These are phyloP conservation scores for Sechiopsis laciniata DNA, from an alignment of 306 rosid genomes.

Conservation along the genomic window DNA sequence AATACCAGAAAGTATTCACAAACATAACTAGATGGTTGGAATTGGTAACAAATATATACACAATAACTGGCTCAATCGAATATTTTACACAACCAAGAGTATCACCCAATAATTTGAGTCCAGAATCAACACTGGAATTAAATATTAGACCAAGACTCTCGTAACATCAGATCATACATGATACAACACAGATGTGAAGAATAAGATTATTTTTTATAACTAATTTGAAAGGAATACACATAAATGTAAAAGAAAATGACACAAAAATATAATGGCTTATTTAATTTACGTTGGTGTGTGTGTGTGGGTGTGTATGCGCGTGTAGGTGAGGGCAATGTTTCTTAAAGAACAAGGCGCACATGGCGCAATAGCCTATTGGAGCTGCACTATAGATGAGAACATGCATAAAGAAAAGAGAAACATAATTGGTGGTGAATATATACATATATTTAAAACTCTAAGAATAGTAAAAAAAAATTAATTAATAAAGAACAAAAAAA, in stretches of 20 bases:
- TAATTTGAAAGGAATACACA: conserved; percentile 12
- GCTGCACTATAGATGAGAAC: too few relatives aligned
- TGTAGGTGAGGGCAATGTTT: too few relatives aligned
- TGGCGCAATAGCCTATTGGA: too few relatives aligned
- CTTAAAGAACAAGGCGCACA: too few relatives aligned
- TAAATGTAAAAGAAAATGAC: not conserved
- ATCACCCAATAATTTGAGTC: not conserved
- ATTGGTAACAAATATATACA: not conserved
- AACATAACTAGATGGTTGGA: not conserved
- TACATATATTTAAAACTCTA: too few relatives aligned
- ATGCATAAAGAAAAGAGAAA: too few relatives aligned
- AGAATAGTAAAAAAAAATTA: too few relatives aligned
- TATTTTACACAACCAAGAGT: not conserved
- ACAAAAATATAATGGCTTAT: not conserved
- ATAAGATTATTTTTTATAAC: not conserved
- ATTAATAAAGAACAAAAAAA: too few relatives aligned
- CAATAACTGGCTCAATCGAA: not conserved
- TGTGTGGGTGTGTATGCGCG: too few relatives aligned
- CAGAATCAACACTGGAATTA: not conserved
- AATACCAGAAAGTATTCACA: not conserved
- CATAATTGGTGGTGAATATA: too few relatives aligned
- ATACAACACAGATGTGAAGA: not conserved
- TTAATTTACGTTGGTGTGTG: not conserved
- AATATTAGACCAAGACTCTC: not conserved
- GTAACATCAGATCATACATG: not conserved